Percentiles rank a stretch among this genome's conserved stretches.
phyloP scores from a whole-genome alignment of 2,329 filamentous ascomycete genomes.

The Magnaporthiopsis incrustans region DNA sequence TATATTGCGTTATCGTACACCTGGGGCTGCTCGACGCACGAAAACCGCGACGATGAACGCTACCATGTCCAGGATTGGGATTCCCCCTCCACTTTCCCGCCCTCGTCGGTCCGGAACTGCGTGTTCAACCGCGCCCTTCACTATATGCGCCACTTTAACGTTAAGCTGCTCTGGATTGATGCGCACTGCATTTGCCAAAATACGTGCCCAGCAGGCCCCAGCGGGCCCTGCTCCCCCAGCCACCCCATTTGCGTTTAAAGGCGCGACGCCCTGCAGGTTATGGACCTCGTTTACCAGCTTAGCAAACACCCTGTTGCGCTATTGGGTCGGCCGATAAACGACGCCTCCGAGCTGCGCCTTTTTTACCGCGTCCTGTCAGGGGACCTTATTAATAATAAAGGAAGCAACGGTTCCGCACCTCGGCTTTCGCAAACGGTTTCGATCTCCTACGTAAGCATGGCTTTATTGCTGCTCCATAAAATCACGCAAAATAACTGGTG shows the following conservation, averaged over 20 bases:
- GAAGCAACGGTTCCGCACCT: conserved; percentile 3
- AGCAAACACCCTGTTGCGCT: conserved; percentile 23
- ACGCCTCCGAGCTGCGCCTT: neutral
- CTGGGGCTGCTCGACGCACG: conserved; percentile 14
- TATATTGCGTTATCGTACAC: conserved; percentile 19
- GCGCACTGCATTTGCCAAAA: conserved; percentile 19
- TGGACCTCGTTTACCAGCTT: conserved; percentile 24
- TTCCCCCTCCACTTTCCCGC: neutral
- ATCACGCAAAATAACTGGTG: conserved; percentile 23
- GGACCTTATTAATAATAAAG: neutral
- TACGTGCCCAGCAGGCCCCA: conserved; percentile 9
- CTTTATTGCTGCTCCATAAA: conserved; percentile 15
- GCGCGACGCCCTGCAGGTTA: conserved; percentile 19
- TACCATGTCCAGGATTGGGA: too few relatives aligned
- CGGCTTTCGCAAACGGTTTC: neutral
- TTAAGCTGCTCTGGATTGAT: conserved; percentile 23
- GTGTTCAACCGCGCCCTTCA: conserved; percentile 16
- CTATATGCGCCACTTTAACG: conserved; percentile 17
- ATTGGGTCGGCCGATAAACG: conserved; percentile 11
- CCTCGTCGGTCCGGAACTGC: conserved; percentile 18
- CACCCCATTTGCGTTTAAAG: conserved; percentile 16
- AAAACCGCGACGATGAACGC: conserved; percentile 3
- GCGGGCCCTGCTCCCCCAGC: too few relatives aligned
- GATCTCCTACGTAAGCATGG: conserved; percentile 10
- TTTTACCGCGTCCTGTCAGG: neutral